These are phyloP conservation scores for Vigna angularis DNA, from an alignment of 306 rosid genomes.

Conservation along the genomic window DNA sequence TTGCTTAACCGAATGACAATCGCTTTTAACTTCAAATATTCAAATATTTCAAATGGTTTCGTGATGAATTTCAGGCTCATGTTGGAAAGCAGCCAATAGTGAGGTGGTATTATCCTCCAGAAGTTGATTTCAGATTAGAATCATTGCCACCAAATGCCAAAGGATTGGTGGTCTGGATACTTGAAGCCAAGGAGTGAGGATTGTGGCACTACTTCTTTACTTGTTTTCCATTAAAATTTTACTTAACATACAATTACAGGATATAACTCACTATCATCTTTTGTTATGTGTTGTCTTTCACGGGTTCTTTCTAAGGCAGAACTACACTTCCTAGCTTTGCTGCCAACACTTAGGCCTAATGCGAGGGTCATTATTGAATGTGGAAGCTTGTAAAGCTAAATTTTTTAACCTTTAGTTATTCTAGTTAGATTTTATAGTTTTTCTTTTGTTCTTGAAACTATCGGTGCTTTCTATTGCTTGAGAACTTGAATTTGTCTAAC, in stretches of 20 bases:
- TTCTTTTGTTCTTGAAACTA: background rate
- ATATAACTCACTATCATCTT: too few relatives aligned
- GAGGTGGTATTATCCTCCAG: conserved; percentile 62
- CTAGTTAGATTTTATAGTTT: background rate
- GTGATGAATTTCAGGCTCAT: too few relatives aligned
- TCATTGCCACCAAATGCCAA: conserved; percentile 91
- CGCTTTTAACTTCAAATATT: too few relatives aligned
- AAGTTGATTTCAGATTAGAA: conserved; percentile 87
- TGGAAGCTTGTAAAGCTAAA: conserved; percentile 70
- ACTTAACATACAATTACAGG: too few relatives aligned
- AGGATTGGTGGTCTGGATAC: conserved; percentile 52
- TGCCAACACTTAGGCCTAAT: conserved; percentile 82
- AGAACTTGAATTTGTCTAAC: conserved; percentile 7
- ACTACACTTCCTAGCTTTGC: conserved; percentile 85
- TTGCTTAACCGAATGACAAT: background rate
- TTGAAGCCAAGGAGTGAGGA: conserved; percentile 60
- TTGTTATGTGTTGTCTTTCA: conserved; percentile 6
- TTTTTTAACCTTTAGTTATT: background rate
- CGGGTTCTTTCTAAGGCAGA: conserved; percentile 76
- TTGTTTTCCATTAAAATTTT: background rate
- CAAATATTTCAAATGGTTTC: too few relatives aligned
- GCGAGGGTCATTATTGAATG: conserved; percentile 96
- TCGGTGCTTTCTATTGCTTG: background rate
- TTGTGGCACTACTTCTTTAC: background rate
- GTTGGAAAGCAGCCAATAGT: too few relatives aligned